Conservation (phyloP, 2,329 filamentous ascomycete species). For the Dactylellina parvicollis region DNA sequence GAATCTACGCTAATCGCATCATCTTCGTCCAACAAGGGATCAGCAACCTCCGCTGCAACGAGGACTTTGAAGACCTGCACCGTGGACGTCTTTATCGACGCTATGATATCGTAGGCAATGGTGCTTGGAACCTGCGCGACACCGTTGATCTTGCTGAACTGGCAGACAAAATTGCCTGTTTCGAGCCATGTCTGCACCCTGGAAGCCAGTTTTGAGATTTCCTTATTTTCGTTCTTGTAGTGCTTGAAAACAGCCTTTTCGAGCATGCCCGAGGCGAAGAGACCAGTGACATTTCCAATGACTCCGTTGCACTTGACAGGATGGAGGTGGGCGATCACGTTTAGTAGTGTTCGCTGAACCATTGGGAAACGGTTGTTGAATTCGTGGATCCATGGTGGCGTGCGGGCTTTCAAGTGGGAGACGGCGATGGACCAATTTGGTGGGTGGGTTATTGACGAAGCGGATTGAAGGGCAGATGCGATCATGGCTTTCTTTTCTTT, state of each 20-base stretch:
- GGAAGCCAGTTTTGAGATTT: conserved; percentile 64
- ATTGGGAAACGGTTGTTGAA: conserved; percentile 50
- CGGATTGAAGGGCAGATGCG: conserved; percentile 60
- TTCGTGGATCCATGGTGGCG: conserved; percentile 43
- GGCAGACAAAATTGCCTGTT: conserved; percentile 67
- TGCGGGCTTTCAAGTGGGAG: conserved; percentile 39
- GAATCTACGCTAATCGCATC: conserved; percentile 48
- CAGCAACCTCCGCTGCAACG: conserved; percentile 38
- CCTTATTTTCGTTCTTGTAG: conserved; percentile 63
- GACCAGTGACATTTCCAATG: conserved; percentile 65
- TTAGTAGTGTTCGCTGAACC: conserved; percentile 61
- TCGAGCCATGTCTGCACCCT: conserved; percentile 66
- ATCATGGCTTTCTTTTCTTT: conserved; percentile 64
- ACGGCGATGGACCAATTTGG: conserved; percentile 51
- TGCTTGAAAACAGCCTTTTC: conserved; percentile 66
- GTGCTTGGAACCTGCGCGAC: conserved; percentile 65
- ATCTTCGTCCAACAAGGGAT: conserved; percentile 38
- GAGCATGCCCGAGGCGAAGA: conserved; percentile 65
- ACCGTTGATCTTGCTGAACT: conserved; percentile 64
- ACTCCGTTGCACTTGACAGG: conserved; percentile 66
- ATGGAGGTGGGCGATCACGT: conserved; percentile 67
- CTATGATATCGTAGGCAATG: conserved; percentile 65
- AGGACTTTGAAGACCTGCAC: conserved; percentile 51
- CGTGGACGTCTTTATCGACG: conserved; percentile 57
- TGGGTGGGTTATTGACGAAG: conserved; percentile 40